Base-by-base conservation (phyloP, 345 rosid species). In the Acer saccharum region DNA sequence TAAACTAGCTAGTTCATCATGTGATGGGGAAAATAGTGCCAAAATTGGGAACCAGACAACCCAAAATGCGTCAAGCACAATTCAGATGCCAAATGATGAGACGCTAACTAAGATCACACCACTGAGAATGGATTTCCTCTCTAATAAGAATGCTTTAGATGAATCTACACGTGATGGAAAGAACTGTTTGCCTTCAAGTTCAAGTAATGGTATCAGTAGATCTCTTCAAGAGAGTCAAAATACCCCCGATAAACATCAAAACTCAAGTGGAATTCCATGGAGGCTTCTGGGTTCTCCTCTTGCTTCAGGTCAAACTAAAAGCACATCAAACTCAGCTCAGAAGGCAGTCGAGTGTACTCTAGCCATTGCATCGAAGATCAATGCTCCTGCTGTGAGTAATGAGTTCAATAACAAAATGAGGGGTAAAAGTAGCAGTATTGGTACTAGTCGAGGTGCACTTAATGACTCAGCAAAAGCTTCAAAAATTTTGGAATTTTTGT, bases 351-450 rank as follows among this genome's bases (percentile, higher is more conserved):
- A 83, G 70, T 89, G 97, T 1, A 89, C 95, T 9, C 80, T 89
- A 27, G 90, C 90, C 71, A 86, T 87, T 83, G 93, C 90, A 5
- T 87, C 90, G 23, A 91, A 85, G 84, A 79, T 87, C 2, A 93
- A 90, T 74, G 82, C 89, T 17, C 29, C 87, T 71, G 41, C 67
- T 7, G 74, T 76, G 57, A 73, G 75, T 68, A 44, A 67, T 25
- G 54, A 20, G 48, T 72, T 61, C 60, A 73, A 76, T 68, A 72
- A 70, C n/a, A 79, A 82, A 58, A 73, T 70, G 12, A 72, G 69
- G 29, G 63, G 13, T 52, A 58, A 41, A 46, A 43, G 74, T 39
- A 79, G 58, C 29, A 39, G 6, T 72, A 63, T 25, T 72, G 50
- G 65, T 44, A 71, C 46, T 43, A 55, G 78, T 35, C 83, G 66